Conservation (phyloP, 352 stramenopile species). For the Phytophthora pseudosyringae region DNA sequence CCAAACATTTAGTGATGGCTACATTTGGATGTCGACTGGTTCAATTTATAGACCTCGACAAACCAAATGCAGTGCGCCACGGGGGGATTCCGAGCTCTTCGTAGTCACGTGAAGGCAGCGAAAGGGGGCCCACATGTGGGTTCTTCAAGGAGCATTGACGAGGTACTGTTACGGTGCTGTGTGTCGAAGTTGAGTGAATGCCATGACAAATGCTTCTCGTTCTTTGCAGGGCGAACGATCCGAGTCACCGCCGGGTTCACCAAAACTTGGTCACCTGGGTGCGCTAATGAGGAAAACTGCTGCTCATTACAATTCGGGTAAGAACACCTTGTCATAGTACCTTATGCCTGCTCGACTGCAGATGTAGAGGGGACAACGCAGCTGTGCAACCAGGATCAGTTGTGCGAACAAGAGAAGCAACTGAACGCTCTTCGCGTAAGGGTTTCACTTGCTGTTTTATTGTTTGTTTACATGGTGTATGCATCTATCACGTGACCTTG, state of each 20-base stretch:
- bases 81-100: slow-evolving; percentile 47
- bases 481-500: neutral
- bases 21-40: slow-evolving; percentile 7
- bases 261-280: slow-evolving; percentile 14
- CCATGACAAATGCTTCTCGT: neutral
- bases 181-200: neutral
- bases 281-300: neutral
- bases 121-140: slow-evolving; percentile 18
- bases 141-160: slow-evolving; percentile 2
- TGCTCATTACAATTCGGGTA: neutral
- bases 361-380: slow-evolving; percentile 6
- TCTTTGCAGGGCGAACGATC: slow-evolving; percentile 12
- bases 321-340: neutral
- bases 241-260: slow-evolving; percentile 2
- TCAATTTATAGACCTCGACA: slow-evolving; percentile 1
- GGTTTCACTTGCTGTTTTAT: neutral
- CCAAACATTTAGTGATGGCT: slow-evolving; percentile 14
- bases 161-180: neutral
- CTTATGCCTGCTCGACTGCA: slow-evolving; percentile 2
- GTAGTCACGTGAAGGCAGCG: slow-evolving; percentile 43
- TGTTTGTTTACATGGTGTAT: neutral
- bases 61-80: slow-evolving; percentile 32
- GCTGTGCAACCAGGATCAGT: slow-evolving; percentile 33
- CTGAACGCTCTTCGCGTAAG: slow-evolving; percentile 42
- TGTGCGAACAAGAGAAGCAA: slow-evolving; percentile 40